A percentile compares a stretch with the other conserved stretches of the same genome.
These are phyloP conservation scores for Sclerotinia minor DNA, from an alignment of 2,329 filamentous ascomycete genomes.

Conservation along the genomic window DNA sequence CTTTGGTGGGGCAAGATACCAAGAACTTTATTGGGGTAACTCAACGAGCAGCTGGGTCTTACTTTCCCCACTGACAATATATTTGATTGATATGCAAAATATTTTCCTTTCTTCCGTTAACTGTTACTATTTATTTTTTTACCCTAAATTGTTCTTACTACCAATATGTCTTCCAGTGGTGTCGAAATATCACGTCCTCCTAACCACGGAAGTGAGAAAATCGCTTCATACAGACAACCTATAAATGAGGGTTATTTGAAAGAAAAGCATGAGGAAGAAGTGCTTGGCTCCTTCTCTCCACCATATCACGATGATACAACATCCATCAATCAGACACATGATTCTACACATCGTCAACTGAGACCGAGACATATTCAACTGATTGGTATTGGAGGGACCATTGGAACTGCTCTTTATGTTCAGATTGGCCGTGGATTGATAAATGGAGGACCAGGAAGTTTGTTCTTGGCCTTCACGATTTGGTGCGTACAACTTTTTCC, in stretches of 20 bases:
- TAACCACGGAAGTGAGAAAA: slow-evolving; percentile 26
- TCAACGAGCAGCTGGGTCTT: neutral
- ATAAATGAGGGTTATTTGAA: slow-evolving; percentile 24
- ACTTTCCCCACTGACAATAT: neutral
- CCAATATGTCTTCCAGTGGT: slow-evolving; percentile 32
- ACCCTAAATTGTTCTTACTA: neutral
- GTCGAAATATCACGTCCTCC: slow-evolving; percentile 30
- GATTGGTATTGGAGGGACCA: slow-evolving; percentile 62
- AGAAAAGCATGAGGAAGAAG: slow-evolving; percentile 33
- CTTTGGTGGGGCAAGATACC: neutral
- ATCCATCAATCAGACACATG: slow-evolving; percentile 27
- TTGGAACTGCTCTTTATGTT: slow-evolving; percentile 56
- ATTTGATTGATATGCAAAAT: neutral
- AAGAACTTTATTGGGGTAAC: neutral
- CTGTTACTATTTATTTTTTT: neutral
- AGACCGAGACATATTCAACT: slow-evolving; percentile 44
- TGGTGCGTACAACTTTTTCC: slow-evolving; percentile 45
- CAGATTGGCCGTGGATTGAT: slow-evolving; percentile 60
- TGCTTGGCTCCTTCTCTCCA: slow-evolving; percentile 23
- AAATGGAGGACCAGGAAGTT: slow-evolving; percentile 58
- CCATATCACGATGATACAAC: slow-evolving; percentile 25
- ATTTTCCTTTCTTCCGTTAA: neutral
- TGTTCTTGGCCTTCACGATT: slow-evolving; percentile 60
- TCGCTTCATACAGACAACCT: slow-evolving; percentile 26
- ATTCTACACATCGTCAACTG: slow-evolving; percentile 44